These are phyloP conservation scores for Miscanthus sacchariflorus DNA, from an alignment of 202 grass and related monocot genomes.

Conservation along the genomic window DNA sequence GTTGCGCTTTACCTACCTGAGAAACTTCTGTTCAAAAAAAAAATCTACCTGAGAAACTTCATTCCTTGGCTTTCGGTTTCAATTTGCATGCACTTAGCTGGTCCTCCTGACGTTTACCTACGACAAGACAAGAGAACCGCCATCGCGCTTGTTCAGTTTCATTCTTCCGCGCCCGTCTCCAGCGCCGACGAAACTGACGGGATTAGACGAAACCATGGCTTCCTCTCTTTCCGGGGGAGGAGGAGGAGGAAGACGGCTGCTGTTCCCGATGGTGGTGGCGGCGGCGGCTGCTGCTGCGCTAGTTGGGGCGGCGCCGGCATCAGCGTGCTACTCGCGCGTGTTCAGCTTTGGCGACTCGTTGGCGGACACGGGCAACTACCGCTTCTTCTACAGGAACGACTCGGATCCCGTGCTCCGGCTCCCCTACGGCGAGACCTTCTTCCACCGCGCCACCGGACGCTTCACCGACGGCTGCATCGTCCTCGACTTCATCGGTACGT, in stretches of 20 bases:
- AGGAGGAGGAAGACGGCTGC: slow-evolving; percentile 15
- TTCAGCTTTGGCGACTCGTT: slow-evolving; percentile 90
- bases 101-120: background rate
- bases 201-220: slow-evolving; percentile 24
- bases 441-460: slow-evolving; percentile 65
- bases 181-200: background rate
- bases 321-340: slow-evolving; percentile 55
- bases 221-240: slow-evolving; percentile 11
- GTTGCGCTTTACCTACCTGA: too few species aligned
- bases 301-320: background rate
- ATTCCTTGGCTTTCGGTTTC: background rate
- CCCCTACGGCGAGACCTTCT: slow-evolving; percentile 72
- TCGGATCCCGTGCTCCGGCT: slow-evolving; percentile 43
- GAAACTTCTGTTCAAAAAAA: background rate
- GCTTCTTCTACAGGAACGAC: slow-evolving; percentile 45
- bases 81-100: background rate
- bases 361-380: slow-evolving; percentile 74
- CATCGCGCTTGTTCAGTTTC: background rate
- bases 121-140: background rate
- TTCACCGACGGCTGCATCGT: slow-evolving; percentile 67
- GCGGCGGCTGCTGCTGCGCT: background rate
- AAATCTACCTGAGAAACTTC: background rate
- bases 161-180: background rate
- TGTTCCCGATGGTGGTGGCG: background rate
- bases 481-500: slow-evolving; percentile 66